These are phyloP conservation scores for Neoarthrinium moseri DNA, from an alignment of 2,329 filamentous ascomycete genomes.

Conservation along the genomic window DNA sequence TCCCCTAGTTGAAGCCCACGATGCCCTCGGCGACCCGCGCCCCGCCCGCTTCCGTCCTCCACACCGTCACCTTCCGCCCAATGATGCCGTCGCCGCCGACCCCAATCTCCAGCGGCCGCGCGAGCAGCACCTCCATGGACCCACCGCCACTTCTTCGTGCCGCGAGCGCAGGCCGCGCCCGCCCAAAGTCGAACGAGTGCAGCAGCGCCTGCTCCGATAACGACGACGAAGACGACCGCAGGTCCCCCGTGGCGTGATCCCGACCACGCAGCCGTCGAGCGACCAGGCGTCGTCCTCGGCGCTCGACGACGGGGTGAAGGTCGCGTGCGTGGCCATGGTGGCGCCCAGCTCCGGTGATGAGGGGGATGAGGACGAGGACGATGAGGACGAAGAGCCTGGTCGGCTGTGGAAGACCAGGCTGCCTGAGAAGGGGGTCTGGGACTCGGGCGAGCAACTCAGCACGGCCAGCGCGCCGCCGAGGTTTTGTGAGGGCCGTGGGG, in stretches of 20 bases:
- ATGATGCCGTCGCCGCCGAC: conserved; percentile 13
- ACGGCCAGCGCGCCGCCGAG: conserved; percentile 6
- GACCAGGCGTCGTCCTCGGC: background rate
- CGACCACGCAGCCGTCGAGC: background rate
- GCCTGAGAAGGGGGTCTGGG: background rate
- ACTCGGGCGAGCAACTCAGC: background rate
- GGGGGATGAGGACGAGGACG: no score
- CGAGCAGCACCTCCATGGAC: background rate
- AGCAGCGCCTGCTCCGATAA: background rate
- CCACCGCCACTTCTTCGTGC: no score
- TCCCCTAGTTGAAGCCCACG: conserved; percentile 9
- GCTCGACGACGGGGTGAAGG: background rate
- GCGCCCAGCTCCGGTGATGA: no score
- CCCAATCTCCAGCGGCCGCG: conserved; percentile 10
- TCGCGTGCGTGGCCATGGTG: background rate
- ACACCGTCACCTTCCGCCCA: conserved; percentile 10
- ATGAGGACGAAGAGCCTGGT: background rate
- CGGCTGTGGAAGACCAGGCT: background rate
- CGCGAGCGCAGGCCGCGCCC: background rate
- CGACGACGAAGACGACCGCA: background rate
- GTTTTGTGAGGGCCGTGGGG: background rate
- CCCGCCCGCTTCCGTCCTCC: conserved; percentile 1
- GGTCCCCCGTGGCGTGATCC: background rate
- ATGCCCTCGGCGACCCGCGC: conserved; percentile 11
- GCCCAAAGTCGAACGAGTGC: background rate